A percentile compares a stretch with the other conserved stretches of the same genome.
phyloP scores from a whole-genome alignment of 2,329 filamentous ascomycete species.

The Cordyceps fumosorosea region DNA sequence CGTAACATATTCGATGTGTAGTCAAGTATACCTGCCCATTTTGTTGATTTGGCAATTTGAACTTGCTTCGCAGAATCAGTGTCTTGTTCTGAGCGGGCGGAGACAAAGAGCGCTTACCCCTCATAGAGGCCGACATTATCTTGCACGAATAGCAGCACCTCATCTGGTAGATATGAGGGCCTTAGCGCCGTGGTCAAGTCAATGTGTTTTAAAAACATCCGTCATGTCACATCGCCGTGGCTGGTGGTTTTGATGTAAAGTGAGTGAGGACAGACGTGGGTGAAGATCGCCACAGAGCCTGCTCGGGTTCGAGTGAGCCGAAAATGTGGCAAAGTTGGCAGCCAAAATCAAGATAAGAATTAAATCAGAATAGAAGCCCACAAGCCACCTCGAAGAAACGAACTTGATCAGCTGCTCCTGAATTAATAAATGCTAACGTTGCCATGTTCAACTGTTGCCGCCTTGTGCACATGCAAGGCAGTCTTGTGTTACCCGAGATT shows the following conservation, averaged over 20 bases:
- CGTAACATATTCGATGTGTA: conserved; percentile 91
- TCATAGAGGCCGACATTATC: conserved; percentile 97
- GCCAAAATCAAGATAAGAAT: neutral
- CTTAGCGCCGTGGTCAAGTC: conserved; percentile 95
- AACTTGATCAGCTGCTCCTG: neutral
- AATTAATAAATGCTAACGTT: neutral
- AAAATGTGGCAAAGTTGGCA: neutral
- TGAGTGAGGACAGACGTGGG: neutral
- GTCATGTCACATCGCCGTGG: conserved; percentile 7
- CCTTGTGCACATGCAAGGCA: neutral
- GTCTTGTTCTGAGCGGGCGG: neutral
- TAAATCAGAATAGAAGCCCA: neutral
- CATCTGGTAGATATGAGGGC: conserved; percentile 86
- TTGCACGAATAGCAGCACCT: conserved; percentile 92
- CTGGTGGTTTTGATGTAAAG: neutral
- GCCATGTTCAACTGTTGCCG: neutral
- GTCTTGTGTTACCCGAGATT: conserved; percentile 1
- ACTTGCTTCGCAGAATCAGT: conserved; percentile 52
- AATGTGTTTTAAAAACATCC: conserved; percentile 92
- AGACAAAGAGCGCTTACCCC: conserved; percentile 56
- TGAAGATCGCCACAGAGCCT: neutral
- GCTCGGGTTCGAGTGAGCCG: neutral
- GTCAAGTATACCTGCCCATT: conserved; percentile 96
- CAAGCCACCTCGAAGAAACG: neutral
- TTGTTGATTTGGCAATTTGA: conserved; percentile 88